Percentiles rank a stretch among this genome's conserved stretches.
Evolutionary conservation across 345 rosid species (phyloP).

Genomic region (Alliaria petiolata): DNA sequence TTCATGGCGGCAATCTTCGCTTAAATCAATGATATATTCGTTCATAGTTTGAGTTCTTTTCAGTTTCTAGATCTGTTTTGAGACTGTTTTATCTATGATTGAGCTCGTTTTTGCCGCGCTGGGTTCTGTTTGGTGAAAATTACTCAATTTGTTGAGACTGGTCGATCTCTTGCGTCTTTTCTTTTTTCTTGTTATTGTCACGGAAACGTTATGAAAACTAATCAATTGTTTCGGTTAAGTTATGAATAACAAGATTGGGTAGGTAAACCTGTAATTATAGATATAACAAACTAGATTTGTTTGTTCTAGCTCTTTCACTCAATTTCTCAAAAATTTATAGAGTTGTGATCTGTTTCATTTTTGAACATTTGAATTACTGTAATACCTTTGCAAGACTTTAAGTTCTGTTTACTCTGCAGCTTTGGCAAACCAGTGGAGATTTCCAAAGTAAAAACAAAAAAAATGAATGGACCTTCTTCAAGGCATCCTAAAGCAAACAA

Average conservation of each 20-base stretch:
- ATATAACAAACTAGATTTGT: no score
- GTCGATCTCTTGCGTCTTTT: neutral
- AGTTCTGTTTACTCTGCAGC: conserved; percentile 10
- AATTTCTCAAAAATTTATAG: no score
- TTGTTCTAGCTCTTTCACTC: no score
- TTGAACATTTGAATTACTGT: neutral
- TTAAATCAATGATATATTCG: neutral
- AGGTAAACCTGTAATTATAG: no score
- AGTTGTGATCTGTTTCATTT: neutral
- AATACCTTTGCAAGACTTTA: neutral
- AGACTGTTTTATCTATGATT: neutral
- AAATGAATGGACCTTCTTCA: conserved; percentile 28
- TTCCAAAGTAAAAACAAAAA: neutral
- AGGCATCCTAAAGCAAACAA: conserved; percentile 46
- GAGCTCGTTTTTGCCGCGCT: neutral
- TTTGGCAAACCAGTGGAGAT: neutral
- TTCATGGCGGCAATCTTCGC: no score
- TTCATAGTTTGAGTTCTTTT: neutral
- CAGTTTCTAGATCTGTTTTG: conserved; percentile 8
- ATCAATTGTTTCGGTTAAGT: no score
- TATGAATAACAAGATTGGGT: no score
- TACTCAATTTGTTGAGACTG: neutral
- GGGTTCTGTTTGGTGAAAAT: neutral
- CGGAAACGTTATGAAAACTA: neutral
- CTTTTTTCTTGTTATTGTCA: neutral